phyloP scores from a whole-genome alignment of 2,329 filamentous ascomycete genomes.

The Elsinoe perseae region DNA sequence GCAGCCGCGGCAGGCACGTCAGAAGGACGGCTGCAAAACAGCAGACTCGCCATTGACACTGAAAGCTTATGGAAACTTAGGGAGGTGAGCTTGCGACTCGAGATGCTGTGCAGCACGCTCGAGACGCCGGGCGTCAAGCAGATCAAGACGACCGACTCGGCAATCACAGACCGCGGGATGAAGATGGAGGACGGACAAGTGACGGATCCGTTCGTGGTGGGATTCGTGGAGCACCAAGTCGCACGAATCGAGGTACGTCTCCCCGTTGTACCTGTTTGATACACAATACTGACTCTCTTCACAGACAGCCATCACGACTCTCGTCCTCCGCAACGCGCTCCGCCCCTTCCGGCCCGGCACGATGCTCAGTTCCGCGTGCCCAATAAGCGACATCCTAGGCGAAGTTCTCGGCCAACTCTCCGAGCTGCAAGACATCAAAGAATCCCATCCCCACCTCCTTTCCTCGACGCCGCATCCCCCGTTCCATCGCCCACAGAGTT shows the following conservation, averaged over 20 bases:
- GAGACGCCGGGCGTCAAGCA: constrained; percentile 58
- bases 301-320: constrained; percentile 72
- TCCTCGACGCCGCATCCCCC: background rate
- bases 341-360: constrained; percentile 55
- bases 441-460: background rate
- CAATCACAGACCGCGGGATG: constrained; percentile 63
- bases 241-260: constrained; percentile 80
- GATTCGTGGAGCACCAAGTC: constrained; percentile 90
- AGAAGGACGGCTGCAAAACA: constrained; percentile 50
- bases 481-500: background rate
- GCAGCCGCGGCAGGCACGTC: constrained; percentile 28
- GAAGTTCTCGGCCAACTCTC: constrained; percentile 54
- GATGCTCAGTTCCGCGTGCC: constrained; percentile 65
- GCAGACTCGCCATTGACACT: constrained; percentile 68
- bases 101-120: constrained; percentile 87
- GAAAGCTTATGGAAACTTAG: constrained; percentile 83
- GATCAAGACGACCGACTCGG: constrained; percentile 72
- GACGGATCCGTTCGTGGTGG: constrained; percentile 77
- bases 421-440: constrained; percentile 45
- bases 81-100: constrained; percentile 78
- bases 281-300: constrained; percentile 3
- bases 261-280: background rate
- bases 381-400: constrained; percentile 65
- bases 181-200: constrained; percentile 71
- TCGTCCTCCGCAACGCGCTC: constrained; percentile 71